These are phyloP conservation scores for Pythium monospermum DNA, from an alignment of 352 stramenopile genomes.

Conservation along the genomic window DNA sequence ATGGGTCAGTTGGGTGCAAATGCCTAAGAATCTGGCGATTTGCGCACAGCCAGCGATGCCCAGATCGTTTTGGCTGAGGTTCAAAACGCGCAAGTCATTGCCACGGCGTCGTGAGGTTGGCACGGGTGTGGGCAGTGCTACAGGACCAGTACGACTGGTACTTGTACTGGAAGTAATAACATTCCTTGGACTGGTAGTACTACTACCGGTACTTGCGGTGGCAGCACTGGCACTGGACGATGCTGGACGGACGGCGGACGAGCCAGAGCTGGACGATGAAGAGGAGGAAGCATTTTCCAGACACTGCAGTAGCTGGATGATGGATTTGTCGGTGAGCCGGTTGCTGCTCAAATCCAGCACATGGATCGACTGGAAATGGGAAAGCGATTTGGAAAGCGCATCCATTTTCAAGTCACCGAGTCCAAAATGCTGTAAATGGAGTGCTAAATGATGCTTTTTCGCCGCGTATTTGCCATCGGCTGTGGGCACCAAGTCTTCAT, in stretches of 20 bases:
- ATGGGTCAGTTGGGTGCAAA: constrained; percentile 38
- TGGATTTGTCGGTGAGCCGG: constrained; percentile 53
- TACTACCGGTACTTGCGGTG: background rate
- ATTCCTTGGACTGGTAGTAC: too few relatives aligned
- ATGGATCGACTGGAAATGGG: constrained; percentile 54
- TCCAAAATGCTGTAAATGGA: constrained; percentile 70
- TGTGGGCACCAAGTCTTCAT: constrained; percentile 25
- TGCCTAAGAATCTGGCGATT: constrained; percentile 47
- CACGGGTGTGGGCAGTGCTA: too few relatives aligned
- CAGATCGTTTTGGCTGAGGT: constrained; percentile 70
- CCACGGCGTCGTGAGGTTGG: constrained; percentile 13
- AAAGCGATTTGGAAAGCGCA: constrained; percentile 46
- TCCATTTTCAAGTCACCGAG: constrained; percentile 57
- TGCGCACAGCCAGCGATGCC: constrained; percentile 45
- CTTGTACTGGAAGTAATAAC: too few relatives aligned
- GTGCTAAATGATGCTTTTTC: constrained; percentile 42
- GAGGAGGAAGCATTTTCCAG: constrained; percentile 23
- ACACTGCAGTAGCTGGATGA: constrained; percentile 54
- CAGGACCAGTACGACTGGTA: too few relatives aligned
- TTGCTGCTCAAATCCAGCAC: constrained; percentile 66
- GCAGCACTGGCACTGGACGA: constrained; percentile 1
- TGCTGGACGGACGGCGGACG: background rate
- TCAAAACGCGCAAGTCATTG: constrained; percentile 46
- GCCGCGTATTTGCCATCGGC: constrained; percentile 18
- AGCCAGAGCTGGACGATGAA: too few relatives aligned